These are phyloP conservation scores for Curvularia lunata DNA, from an alignment of 2,329 filamentous ascomycete species.

Conservation along the genomic window DNA sequence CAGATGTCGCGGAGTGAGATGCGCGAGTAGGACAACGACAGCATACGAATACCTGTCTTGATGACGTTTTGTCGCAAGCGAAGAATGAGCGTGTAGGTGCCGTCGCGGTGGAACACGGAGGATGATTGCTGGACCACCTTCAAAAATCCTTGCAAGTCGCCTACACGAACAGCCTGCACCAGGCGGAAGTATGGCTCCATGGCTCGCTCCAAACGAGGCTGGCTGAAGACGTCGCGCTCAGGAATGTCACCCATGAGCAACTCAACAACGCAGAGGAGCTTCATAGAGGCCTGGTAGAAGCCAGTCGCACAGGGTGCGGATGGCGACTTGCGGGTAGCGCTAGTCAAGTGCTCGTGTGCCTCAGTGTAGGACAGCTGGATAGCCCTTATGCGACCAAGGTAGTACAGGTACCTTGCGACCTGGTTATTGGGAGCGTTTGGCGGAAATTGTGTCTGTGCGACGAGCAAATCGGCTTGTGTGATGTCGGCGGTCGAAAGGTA, in stretches of 20 bases:
- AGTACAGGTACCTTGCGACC: conserved; percentile 96
- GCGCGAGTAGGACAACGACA: conserved; percentile 96
- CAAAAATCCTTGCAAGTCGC: conserved; percentile 92
- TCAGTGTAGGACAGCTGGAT: conserved; percentile 98
- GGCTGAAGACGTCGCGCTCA: conserved; percentile 91
- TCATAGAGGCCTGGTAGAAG: conserved; percentile 95
- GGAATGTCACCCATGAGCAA: conserved; percentile 98
- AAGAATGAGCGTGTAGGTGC: conserved; percentile 93
- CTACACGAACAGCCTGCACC: conserved; percentile 94
- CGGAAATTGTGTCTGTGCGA: conserved; percentile 95
- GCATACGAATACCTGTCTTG: conserved; percentile 99
- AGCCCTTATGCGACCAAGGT: conserved; percentile 92
- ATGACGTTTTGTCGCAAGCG: conserved; percentile 98
- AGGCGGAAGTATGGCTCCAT: conserved; percentile 93
- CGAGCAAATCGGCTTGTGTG: conserved; percentile 91
- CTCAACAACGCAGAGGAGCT: conserved; percentile 95
- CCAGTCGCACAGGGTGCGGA: conserved; percentile 87
- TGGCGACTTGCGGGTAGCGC: conserved; percentile 93
- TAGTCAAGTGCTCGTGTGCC: conserved; percentile 90
- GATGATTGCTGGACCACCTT: conserved; percentile 82
- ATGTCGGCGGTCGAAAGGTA: conserved; percentile 97
- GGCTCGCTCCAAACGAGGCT: conserved; percentile 82
- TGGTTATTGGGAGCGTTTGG: conserved; percentile 96
- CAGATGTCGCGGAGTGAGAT: conserved; percentile 98
- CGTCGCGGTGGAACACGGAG: conserved; percentile 87